Evolutionary conservation across 2,329 filamentous ascomycete species (phyloP).

Genomic region (Colletotrichum viniferum): DNA sequence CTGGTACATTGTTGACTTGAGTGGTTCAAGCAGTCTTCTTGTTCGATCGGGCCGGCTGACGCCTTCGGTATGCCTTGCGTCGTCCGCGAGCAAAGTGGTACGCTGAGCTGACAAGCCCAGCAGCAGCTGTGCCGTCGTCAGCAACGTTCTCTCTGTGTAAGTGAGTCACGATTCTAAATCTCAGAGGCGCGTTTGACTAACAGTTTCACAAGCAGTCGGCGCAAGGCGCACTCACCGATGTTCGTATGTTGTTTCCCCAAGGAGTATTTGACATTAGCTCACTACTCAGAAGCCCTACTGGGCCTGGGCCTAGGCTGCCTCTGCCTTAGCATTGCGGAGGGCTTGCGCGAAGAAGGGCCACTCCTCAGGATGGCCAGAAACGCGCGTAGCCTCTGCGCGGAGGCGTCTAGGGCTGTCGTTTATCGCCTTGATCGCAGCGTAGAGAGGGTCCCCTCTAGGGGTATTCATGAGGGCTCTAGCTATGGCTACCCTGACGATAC

Average conservation of each 20-base stretch:
- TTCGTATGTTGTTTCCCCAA: neutral
- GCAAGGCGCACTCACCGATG: neutral
- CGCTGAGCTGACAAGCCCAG: neutral
- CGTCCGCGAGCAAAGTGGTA: neutral
- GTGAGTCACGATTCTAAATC: neutral
- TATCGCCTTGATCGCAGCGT: too few species aligned
- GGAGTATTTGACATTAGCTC: too few species aligned
- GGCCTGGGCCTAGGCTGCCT: too few species aligned
- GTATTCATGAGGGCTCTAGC: too few species aligned
- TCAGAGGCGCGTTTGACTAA: too few species aligned
- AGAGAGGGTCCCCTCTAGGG: too few species aligned
- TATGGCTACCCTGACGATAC: too few species aligned
- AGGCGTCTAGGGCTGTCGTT: too few species aligned
- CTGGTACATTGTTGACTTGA: too few species aligned
- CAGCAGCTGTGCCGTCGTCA: neutral
- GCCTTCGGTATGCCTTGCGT: neutral
- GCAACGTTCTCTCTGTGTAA: neutral
- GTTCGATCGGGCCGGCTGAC: neutral
- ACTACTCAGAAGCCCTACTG: neutral
- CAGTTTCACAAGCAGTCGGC: neutral
- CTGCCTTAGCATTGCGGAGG: neutral
- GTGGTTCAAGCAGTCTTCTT: neutral
- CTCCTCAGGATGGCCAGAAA: too few species aligned
- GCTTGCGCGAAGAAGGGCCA: neutral
- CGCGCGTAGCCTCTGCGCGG: too few species aligned